Evolutionary conservation across 768 basidiomycete genomes (phyloP).

Genomic region (Tephrocybe sp.): DNA sequence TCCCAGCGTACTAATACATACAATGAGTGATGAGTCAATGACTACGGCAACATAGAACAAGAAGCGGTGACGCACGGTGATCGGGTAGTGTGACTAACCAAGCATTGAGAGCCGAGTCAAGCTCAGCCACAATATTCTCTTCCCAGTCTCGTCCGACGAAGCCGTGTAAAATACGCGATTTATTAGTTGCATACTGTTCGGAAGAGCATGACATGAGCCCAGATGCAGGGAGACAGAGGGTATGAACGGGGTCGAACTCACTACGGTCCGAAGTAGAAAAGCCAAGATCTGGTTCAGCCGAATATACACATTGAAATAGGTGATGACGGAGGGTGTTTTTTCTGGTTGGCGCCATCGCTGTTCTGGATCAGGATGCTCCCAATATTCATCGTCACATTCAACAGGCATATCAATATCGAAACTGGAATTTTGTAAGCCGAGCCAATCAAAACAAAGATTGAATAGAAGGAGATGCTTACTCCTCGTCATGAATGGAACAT

Average conservation of each 20-base stretch:
- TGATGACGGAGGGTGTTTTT: slow-evolving; percentile 51
- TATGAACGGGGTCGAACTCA: too few species aligned
- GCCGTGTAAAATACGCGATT: slow-evolving; percentile 62
- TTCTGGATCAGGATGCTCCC: slow-evolving; percentile 58
- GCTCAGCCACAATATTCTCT: slow-evolving; percentile 61
- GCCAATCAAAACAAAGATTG: background rate
- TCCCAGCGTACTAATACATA: slow-evolving; percentile 45
- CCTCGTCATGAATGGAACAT: slow-evolving; percentile 77
- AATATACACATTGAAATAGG: slow-evolving; percentile 54
- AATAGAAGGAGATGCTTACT: slow-evolving; percentile 42
- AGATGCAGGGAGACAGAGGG: background rate
- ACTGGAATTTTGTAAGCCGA: slow-evolving; percentile 30
- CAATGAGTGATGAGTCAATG: background rate
- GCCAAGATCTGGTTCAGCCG: slow-evolving; percentile 66
- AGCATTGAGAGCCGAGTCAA: slow-evolving; percentile 67
- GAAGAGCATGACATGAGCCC: background rate
- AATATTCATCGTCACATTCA: slow-evolving; percentile 72
- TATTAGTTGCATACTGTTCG: slow-evolving; percentile 77
- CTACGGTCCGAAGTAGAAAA: slow-evolving; percentile 62
- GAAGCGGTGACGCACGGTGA: slow-evolving; percentile 39
- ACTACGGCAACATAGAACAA: background rate
- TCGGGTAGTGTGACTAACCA: slow-evolving; percentile 67
- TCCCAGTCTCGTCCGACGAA: slow-evolving; percentile 64
- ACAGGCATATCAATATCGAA: slow-evolving; percentile 71
- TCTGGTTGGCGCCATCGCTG: slow-evolving; percentile 67